Conservation (phyloP, 306 rosid genomes). For the Cucurbita moschata region DNA sequence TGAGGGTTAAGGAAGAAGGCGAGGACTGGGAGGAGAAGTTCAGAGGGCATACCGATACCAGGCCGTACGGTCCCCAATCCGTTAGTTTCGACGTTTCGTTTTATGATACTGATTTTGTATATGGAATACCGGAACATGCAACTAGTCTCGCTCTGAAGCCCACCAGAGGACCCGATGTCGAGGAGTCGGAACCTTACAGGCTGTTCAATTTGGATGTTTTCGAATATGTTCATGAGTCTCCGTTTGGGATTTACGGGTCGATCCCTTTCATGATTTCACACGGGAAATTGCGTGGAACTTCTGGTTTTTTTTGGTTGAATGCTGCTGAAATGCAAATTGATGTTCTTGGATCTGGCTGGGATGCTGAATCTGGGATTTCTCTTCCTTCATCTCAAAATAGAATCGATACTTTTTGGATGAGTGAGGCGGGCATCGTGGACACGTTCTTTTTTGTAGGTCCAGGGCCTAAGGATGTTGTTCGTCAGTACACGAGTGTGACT, state of each 20-base stretch:
- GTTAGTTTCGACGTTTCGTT: constrained; percentile 82
- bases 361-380: constrained; percentile 47
- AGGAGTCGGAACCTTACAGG: constrained; percentile 79
- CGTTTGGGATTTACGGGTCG: constrained; percentile 83
- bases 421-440: constrained; percentile 84
- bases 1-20: constrained; percentile 43
- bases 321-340: constrained; percentile 99
- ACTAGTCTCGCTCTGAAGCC: constrained; percentile 58
- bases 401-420: constrained; percentile 87
- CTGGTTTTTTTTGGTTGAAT: constrained; percentile 87
- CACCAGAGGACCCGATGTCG: constrained; percentile 70
- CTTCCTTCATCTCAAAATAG: constrained; percentile 51
- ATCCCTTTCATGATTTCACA: constrained; percentile 89
- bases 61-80: constrained; percentile 91
- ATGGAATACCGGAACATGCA: constrained; percentile 91
- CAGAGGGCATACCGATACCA: constrained; percentile 45
- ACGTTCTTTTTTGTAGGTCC: constrained; percentile 78
- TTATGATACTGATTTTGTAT: constrained; percentile 61
- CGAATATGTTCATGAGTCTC: constrained; percentile 68
- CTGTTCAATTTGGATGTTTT: constrained; percentile 82
- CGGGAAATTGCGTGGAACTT: constrained; percentile 50
- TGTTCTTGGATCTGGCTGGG: constrained; percentile 80
- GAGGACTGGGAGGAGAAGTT: constrained; percentile 79
- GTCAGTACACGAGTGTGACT: constrained; percentile 72
- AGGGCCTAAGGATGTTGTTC: constrained; percentile 58